phyloP scores from a whole-genome alignment of 2,329 filamentous ascomycete genomes.

The Pyricularia pennisetigena region DNA sequence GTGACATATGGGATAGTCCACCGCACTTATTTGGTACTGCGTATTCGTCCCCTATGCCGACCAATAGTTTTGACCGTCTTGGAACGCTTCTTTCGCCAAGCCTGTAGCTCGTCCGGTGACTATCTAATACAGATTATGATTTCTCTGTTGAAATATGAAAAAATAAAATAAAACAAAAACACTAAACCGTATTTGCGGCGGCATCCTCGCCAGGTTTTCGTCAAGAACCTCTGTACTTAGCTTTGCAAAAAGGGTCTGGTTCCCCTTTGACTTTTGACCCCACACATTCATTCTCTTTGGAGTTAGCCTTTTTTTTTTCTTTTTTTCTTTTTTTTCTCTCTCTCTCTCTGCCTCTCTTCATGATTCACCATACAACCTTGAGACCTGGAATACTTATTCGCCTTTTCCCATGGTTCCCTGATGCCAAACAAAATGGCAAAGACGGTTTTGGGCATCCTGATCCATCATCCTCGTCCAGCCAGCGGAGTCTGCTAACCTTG shows the following conservation, averaged over 20 bases:
- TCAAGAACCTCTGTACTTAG: not conserved
- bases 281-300: too few relatives aligned
- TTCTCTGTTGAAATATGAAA: not conserved
- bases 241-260: too few relatives aligned
- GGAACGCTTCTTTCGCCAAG: not conserved
- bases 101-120: not conserved
- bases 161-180: too few relatives aligned
- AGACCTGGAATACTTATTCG: not conserved
- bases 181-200: not conserved
- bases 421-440: too few relatives aligned
- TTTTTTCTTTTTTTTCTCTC: conserved; percentile 9
- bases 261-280: not conserved
- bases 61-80: not conserved
- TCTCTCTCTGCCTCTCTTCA: conserved; percentile 11
- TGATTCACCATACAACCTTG: conserved; percentile 6
- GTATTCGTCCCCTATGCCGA: not conserved
- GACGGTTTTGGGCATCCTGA: too few relatives aligned
- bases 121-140: not conserved
- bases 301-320: not conserved
- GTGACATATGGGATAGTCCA: not conserved
- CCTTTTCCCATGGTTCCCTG: not conserved
- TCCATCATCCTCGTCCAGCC: too few relatives aligned
- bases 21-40: not conserved
- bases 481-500: too few relatives aligned
- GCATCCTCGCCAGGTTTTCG: not conserved